Evolutionary conservation across 1,139 yeast species (phyloP), one percentile per base, ranked within the genome.

Genomic region (Hanseniaspora sp.): DNA sequence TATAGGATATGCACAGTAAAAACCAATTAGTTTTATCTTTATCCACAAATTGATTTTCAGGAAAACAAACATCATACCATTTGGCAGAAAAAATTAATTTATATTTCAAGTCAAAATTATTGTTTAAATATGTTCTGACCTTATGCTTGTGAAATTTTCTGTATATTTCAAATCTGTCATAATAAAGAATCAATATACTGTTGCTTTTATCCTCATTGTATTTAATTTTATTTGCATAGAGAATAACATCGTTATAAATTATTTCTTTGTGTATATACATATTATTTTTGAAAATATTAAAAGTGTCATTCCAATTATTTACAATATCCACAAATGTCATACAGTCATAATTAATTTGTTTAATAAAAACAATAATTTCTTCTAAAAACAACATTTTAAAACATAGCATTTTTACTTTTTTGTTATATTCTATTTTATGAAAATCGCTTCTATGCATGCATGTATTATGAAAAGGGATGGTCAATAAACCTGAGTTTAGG

Each of bases 151-250:
- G 34, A 2, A 31, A 15, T 6, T 7, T n/a, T 15, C 31, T 42
- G 30, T 43, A 41, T 1, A 48, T 30, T 41, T 48, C 53, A n/a
- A 48, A 31, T 35, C 47, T 42, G 17, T 48, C 37, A 15, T 42
- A 38, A 15, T 34, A 48, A 3, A 48, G 11, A 6, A 48, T 30
- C 11, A 48, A 17, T 7, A 42, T 23, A 11, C 30, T 42, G 6
- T 48, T 28, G 33, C 31, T 15, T 2, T 40, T 17, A 18, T 33
- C 28, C 11, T 23, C 28, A 17, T 48, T 23, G 5, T 31, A 23
- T 7, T 9, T 31, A 17, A 48, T 17, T 34, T 40, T 41, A 9
- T 28, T n/a, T 2, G 17, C 28, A 28, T 15, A 41, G 12, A 47
- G 43, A 39, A 47, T 39, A 13, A 23, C 40, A 5, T 47, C 18